A percentile compares a stretch with the other conserved stretches of the same genome.
Conservation (phyloP, 805 yeast species). For the Yamadazyma insecticola region DNA sequence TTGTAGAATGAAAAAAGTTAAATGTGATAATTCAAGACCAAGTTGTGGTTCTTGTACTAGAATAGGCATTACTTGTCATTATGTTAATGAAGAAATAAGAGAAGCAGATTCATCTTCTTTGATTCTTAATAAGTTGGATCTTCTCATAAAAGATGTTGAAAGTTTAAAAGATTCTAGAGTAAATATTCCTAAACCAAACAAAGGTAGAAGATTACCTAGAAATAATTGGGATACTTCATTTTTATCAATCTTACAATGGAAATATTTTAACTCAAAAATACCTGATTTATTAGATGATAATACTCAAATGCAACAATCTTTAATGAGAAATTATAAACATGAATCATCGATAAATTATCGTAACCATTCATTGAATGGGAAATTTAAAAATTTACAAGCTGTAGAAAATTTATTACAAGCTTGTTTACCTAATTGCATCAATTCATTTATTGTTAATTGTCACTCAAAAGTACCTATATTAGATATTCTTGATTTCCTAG, state of each 20-base stretch:
- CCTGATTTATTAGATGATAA: slow-evolving; percentile 6
- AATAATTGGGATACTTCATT: slow-evolving; percentile 31
- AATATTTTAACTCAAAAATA: slow-evolving; percentile 13
- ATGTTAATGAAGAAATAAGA: slow-evolving; percentile 21
- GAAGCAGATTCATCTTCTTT: slow-evolving; percentile 24
- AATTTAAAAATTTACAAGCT: slow-evolving; percentile 6
- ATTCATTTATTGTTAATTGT: slow-evolving; percentile 27
- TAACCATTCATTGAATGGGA: slow-evolving; percentile 11
- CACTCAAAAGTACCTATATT: slow-evolving; percentile 31
- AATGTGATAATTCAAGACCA: slow-evolving; percentile 34
- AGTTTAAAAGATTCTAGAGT: slow-evolving; percentile 9
- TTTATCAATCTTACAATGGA: slow-evolving; percentile 26
- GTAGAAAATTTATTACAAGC: slow-evolving; percentile 17
- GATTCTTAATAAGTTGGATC: slow-evolving; percentile 25
- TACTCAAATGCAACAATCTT: slow-evolving; percentile 4
- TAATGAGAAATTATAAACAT: slow-evolving; percentile 2
- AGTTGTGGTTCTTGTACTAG: slow-evolving; percentile 30
- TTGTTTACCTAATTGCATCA: slow-evolving; percentile 11
- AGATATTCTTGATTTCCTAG: slow-evolving; percentile 25
- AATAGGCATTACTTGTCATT: slow-evolving; percentile 26
- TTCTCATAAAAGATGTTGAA: slow-evolving; percentile 21
- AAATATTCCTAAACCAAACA: slow-evolving; percentile 1
- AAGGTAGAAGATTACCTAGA: neutral
- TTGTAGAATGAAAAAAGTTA: slow-evolving; percentile 31
- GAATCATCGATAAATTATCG: neutral